Percentiles rank a stretch among this genome's conserved stretches.
Evolutionary conservation across 495 filamentous ascomycete species (phyloP).

Genomic region (Parathielavia hyrcaniae): DNA sequence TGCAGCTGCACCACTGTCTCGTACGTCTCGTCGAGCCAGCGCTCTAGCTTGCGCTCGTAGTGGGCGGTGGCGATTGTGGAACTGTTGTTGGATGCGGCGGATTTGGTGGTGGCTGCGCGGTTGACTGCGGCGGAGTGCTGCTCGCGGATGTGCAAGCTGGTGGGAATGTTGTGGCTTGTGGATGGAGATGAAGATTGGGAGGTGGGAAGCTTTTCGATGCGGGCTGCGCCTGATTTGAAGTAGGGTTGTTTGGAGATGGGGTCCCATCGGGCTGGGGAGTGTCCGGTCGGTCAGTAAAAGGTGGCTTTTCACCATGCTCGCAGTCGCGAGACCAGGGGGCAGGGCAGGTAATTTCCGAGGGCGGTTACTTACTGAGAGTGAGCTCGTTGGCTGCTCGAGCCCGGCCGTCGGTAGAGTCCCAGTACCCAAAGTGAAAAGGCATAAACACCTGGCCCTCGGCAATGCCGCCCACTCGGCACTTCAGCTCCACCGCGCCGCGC

Average conservation of each 20-base stretch:
- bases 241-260: constrained; percentile 4
- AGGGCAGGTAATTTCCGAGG: no score
- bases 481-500: not conserved
- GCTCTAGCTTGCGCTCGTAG: not conserved
- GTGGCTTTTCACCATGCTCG: not conserved
- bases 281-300: not conserved
- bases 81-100: not conserved
- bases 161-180: not conserved
- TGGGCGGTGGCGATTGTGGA: no score
- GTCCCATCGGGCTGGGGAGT: not conserved
- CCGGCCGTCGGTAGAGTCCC: not conserved
- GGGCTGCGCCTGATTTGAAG: constrained; percentile 2
- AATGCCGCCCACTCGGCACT: not conserved
- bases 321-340: not conserved
- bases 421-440: constrained; percentile 5
- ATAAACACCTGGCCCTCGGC: constrained; percentile 5
- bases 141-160: not conserved
- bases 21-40: constrained; percentile 2
- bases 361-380: not conserved
- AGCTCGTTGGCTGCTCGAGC: constrained; percentile 2
- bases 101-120: not conserved
- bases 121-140: not conserved
- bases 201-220: not conserved
- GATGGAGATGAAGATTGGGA: not conserved
- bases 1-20: not conserved